Base-by-base conservation (phyloP, 1,284 basidiomycete genomes). In the Paramarasmius palmivorus region DNA sequence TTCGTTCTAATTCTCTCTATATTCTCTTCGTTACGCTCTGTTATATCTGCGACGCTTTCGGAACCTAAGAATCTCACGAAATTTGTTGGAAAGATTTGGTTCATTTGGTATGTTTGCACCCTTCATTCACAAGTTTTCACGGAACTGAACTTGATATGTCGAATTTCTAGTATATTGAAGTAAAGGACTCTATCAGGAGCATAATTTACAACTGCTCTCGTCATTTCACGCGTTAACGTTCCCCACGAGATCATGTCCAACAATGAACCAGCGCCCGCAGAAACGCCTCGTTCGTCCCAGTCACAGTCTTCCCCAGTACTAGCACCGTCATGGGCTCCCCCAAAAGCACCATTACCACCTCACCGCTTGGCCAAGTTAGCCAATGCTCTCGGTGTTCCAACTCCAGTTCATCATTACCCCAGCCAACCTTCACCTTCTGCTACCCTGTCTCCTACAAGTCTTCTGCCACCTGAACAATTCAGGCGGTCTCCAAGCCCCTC, bases 371-470 rank as follows among this genome's bases (percentile, higher is more conserved):
- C 88, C 39, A 89, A 87, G 60, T 75, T 92, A 32, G 90, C 89
- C 22, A 92, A 92, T 63, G 90, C 90, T 2, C 81, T 92, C 39
- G 90, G 90, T 50, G 82, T 92, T 25, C 78, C 87, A 2, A 86
- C 84, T 0, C 88, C 88, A 0, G 66, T 87, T 40, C 90, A 88
- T 7, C 73, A 77, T 32, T 72, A 73, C 32, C 73, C 76, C 55
- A 50, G 55, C 52, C 54, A 67, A 48, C 63, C 70, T 58, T 49
- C 62, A 39, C 67, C 65, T 23, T 69, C 73, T 41, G 63, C 69
- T 34, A 69, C 74, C 26, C 66, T 73, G 17, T 63, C 77, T 61
- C 70, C 63, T 60, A 70, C 37, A 3, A 38, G 40, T 62, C 70
- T 35, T 51, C 68, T 63, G 49, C 60, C 72, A 47, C 49, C 69